Conservation (phyloP, 2,329 filamentous ascomycete species). For the Ophiocordyceps camponoti-saundersi region DNA sequence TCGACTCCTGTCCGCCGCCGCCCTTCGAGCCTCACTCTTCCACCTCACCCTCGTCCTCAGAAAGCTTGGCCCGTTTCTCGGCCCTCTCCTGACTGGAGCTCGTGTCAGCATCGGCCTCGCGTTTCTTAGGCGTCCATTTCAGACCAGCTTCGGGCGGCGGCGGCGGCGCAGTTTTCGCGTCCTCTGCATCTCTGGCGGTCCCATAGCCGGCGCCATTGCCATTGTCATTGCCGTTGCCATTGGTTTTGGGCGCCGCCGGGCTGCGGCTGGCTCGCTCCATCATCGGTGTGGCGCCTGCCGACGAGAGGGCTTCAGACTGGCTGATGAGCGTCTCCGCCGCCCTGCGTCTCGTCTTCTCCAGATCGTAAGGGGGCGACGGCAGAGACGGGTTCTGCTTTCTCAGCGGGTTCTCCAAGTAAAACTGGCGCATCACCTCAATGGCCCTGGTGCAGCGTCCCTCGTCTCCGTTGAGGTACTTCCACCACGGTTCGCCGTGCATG, state of each 20-base stretch:
- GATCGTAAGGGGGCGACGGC: conserved; percentile 35
- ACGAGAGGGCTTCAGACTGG: conserved; percentile 26
- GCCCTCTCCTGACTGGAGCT: conserved; percentile 16
- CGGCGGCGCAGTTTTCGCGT: too few species aligned
- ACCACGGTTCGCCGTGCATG: conserved; percentile 66
- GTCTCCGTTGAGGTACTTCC: conserved; percentile 59
- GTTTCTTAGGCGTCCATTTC: conserved; percentile 24
- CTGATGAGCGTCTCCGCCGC: conserved; percentile 24
- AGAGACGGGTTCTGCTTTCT: conserved; percentile 36
- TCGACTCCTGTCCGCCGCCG: background rate
- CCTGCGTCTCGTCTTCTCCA: conserved; percentile 37
- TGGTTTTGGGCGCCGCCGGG: conserved; percentile 23
- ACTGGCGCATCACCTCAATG: conserved; percentile 58
- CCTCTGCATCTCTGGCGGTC: conserved; percentile 10
- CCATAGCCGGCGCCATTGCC: conserved; percentile 1
- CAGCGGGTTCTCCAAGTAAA: conserved; percentile 47
- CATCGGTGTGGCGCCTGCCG: conserved; percentile 29
- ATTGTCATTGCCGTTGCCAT: conserved; percentile 14
- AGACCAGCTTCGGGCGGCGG: conserved; percentile 10
- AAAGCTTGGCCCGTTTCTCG: conserved; percentile 26
- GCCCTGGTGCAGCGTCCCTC: conserved; percentile 54
- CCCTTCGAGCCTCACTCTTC: conserved; percentile 11
- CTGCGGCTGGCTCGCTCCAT: conserved; percentile 32
- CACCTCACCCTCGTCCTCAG: conserved; percentile 30
- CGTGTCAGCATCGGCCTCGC: conserved; percentile 19